Conservation (phyloP, 768 basidiomycete species). For the Termitomyces sp. region DNA sequence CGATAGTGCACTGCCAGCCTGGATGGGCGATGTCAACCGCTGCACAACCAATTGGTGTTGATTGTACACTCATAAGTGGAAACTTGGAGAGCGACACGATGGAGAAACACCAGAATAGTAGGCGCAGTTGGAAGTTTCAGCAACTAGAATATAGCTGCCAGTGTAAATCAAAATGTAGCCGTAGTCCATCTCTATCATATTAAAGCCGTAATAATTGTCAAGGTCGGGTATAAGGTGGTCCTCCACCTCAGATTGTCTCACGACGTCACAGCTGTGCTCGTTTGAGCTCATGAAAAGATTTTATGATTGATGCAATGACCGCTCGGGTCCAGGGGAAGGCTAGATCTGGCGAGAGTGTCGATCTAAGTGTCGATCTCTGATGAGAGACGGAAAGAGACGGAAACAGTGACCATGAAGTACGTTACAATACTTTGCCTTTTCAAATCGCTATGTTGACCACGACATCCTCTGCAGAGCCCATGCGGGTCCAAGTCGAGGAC, state of each 20-base stretch:
- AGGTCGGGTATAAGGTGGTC: too few relatives aligned
- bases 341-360: background rate
- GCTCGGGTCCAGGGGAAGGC: background rate
- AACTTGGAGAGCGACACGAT: background rate
- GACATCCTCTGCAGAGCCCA: constrained; percentile 26
- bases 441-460: constrained; percentile 9
- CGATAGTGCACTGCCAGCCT: background rate
- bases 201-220: too few relatives aligned
- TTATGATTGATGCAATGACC: background rate
- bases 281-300: background rate
- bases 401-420: background rate
- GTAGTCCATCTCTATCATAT: background rate
- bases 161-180: too few relatives aligned
- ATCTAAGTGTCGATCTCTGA: background rate
- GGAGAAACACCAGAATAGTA: background rate
- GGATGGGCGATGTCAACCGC: background rate
- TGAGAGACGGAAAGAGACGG: background rate
- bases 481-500: constrained; percentile 74
- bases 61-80: background rate
- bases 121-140: too few relatives aligned
- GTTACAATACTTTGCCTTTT: background rate
- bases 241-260: background rate
- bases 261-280: background rate
- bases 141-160: too few relatives aligned
- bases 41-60: background rate